Evolutionary conservation across 495 filamentous ascomycete species (phyloP), one percentile per base, ranked within the genome.

Genomic region (Annulohypoxylon nitens): DNA sequence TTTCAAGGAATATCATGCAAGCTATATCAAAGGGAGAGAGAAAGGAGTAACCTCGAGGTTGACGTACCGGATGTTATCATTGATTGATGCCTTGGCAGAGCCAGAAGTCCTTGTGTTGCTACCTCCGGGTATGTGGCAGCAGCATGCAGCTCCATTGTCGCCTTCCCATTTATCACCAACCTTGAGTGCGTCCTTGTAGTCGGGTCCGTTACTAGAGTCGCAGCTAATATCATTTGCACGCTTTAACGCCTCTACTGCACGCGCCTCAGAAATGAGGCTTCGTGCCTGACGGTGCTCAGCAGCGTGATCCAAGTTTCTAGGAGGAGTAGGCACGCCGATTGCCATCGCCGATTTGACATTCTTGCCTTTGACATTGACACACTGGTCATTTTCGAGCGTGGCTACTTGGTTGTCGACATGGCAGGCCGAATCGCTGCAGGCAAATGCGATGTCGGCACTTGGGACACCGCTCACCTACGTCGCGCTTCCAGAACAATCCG

Each of bases 91-190:
- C 53, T 61, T 61, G 5, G 61, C 61, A 4, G 61, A 61, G 20
- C 68, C 68, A 1, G 23, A 51, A 39, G 45, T 20, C 55, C 61
- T 45, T 10, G 62, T 57, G 48, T 25, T 61, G 12, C 16, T 57
- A 1, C 55, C 69, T 16, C 62, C 69, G 5, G 62, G 61, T 3
- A 71, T 18, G 20, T 66, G 61, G 39, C 62, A 71, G 37, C 69
- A 71, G 45, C 69, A 66, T 0, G 47, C 8, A 1, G 61, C 6
- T 2, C 69, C 69, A 20, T 71, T 48, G 25, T 50, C 33, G 2
- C 69, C 69, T 57, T 71, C 54, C 61, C 61, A 71, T 9, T 61
- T 16, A 30, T 71, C 69, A 26, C 61, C 69, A 9, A 71, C 55
- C 39, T 66, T 71, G 5, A 71, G 45, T 1, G 69, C 62, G 11